Evolutionary conservation across 1,284 basidiomycete species (phyloP), one percentile per base, ranked within the genome.

Genomic region (Austroboletus olivaceoglutinosus): DNA sequence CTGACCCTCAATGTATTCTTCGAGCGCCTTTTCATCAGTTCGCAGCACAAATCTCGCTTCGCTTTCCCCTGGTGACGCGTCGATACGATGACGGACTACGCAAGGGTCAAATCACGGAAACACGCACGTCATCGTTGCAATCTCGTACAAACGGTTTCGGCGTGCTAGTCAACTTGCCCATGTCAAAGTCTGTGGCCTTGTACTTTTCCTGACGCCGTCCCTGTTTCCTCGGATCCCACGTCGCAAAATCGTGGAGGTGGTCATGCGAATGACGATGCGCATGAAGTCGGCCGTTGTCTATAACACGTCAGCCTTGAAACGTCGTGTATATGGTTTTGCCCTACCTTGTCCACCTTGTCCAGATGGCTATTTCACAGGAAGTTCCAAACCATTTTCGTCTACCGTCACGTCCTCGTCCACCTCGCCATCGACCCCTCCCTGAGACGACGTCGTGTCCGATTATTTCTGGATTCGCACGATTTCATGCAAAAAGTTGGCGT

Each of bases 61-160:
- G 70, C 64, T 53, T 75, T 76, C 1, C 93, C 93, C 88, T 92
- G 37, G 16, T 39, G 27, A 27, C 30, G 39, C 18, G 39, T 54
- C 41, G 31, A n/a, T n/a, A n/a, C n/a, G n/a, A 18, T 48, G n/a
- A n/a, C n/a, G n/a, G n/a, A n/a, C n/a, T n/a, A n/a, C n/a, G n/a
- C n/a, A n/a, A n/a, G n/a, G n/a, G 37, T 27, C 18, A 30, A n/a
- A 52, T 31, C n/a, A 25, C 16, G 13, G 16, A 49, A 31, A 43
- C 21, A 60, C 67, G n/a, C 48, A 88, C 89, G 75, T 91, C 85
- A 55, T 75, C 78, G 50, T 88, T 89, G 93, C 93, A 97, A 62
- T 96, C 93, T 13, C 93, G 80, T 9, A 93, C 93, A 48, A 95
- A 86, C 59, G 94, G 92, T 62, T 94, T 91, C 36, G 96, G 70